Percentiles rank a stretch among this genome's conserved stretches.
Conservation (phyloP, 2,329 filamentous ascomycete species). For the Fusarium pseudonygamai region DNA sequence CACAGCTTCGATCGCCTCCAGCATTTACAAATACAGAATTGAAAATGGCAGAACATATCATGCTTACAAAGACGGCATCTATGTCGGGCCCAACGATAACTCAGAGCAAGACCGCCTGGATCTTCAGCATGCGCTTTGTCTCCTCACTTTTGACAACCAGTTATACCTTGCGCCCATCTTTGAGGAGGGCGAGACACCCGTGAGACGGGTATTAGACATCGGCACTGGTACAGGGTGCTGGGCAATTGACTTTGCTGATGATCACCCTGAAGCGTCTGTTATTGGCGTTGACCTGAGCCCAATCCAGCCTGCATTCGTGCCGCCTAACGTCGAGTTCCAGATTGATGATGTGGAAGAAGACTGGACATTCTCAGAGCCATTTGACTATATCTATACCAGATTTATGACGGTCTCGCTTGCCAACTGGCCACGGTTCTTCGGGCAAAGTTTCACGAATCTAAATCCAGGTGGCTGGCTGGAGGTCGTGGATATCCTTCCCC, state of each 20-base stretch:
- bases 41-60: conserved; percentile 44
- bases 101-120: conserved; percentile 31
- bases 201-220: conserved; percentile 35
- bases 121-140: conserved; percentile 35
- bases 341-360: conserved; percentile 40
- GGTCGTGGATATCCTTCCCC: conserved; percentile 30
- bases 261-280: conserved; percentile 22
- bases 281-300: conserved; percentile 35
- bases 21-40: conserved; percentile 32
- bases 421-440: conserved; percentile 33
- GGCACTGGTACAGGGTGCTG: conserved; percentile 42
- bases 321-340: conserved; percentile 39
- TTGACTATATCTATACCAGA: conserved; percentile 39
- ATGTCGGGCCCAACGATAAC: conserved; percentile 14
- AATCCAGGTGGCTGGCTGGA: conserved; percentile 40
- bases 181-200: background rate
- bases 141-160: conserved; percentile 40
- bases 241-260: conserved; percentile 40
- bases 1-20: conserved; percentile 30
- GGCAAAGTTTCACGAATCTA: conserved; percentile 29
- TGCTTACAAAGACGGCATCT: conserved; percentile 37
- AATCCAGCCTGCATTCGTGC: conserved; percentile 31
- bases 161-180: conserved; percentile 32
- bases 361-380: conserved; percentile 35
- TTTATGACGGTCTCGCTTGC: conserved; percentile 34